Percentiles rank a stretch among this genome's conserved stretches.
phyloP scores from a whole-genome alignment of 768 basidiomycete species.

The Dentipellis sp. region DNA sequence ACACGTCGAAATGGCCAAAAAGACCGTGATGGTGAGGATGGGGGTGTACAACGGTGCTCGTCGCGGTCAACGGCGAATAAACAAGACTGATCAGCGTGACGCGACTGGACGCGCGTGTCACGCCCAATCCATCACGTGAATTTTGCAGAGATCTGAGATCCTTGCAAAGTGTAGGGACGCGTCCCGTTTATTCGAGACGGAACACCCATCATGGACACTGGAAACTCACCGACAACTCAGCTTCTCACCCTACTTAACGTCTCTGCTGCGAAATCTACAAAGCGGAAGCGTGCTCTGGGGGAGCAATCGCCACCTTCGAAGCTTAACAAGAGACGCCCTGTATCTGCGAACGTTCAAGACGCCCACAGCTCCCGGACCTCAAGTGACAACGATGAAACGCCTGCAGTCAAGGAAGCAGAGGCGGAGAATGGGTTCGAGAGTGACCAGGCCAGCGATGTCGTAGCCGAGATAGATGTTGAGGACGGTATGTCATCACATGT shows the following conservation, averaged over 20 bases:
- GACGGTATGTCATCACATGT: too few species aligned
- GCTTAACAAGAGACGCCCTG: conserved; percentile 56
- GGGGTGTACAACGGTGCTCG: not conserved
- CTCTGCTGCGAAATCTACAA: conserved; percentile 65
- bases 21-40: not conserved
- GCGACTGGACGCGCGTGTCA: not conserved
- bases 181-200: not conserved
- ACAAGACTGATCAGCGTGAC: not conserved
- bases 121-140: not conserved
- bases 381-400: too few species aligned
- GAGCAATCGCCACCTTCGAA: conserved; percentile 43
- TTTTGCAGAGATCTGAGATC: not conserved
- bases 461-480: not conserved
- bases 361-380: too few species aligned
- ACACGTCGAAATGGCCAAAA: too few species aligned
- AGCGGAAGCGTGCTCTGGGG: conserved; percentile 34
- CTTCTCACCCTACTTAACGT: conserved; percentile 87
- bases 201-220: conserved; percentile 17
- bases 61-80: not conserved
- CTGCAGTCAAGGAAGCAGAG: not conserved
- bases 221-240: conserved; percentile 58
- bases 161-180: not conserved
- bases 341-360: conserved; percentile 6
- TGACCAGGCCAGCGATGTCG: not conserved
- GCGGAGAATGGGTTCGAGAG: not conserved